Evolutionary conservation across 2,329 filamentous ascomycete species (phyloP), one percentile per base, ranked within the genome.

Genomic region (Pseudocercospora fuligena): DNA sequence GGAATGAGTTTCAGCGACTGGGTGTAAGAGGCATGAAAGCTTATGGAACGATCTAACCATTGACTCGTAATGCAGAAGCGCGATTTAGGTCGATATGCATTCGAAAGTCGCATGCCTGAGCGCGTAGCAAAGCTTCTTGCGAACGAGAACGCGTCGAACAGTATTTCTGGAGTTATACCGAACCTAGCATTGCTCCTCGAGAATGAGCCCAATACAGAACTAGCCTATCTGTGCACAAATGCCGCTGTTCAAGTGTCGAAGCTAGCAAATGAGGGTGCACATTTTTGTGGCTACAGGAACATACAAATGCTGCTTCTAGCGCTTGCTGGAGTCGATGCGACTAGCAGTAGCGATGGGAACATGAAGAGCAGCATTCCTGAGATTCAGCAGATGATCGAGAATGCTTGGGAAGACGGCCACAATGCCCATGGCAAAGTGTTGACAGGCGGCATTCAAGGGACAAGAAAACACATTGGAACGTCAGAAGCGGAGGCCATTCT

Each of bases 401-500:
- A 82, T 11, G 94, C 94, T 0, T 98, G 94, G 94, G 92, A 97
- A 74, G 84, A 84, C 74, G 93, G 92, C 0, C 91, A 94, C 77
- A 95, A 96, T 74, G 77, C 86, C 7, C 84, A 88, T 59, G 92
- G 90, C 1, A 86, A 92, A 36, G 75, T 87, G 1, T 92, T 97
- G 78, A 97, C 93, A 0, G 94, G 94, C 2, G 94, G 94, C 2
- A 91, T 98, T 69, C 87, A 83, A 71, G 89, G 89, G 14, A 97
- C 93, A 0, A 88, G 94, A 68, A 98, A 97, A 78, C 97, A 94
- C 74, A 97, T 98, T 73, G 94, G 94, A n/a, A 97, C 94, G 2
- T 89, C 93, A 9, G 94, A 97, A 63, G 93, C 91, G 14, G 89
- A 94, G 80, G 92, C 93, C 7, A 84, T 97, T 68, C 90, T 96